These are phyloP conservation scores for Fagus crenata DNA, from an alignment of 306 rosid genomes.

Conservation along the genomic window DNA sequence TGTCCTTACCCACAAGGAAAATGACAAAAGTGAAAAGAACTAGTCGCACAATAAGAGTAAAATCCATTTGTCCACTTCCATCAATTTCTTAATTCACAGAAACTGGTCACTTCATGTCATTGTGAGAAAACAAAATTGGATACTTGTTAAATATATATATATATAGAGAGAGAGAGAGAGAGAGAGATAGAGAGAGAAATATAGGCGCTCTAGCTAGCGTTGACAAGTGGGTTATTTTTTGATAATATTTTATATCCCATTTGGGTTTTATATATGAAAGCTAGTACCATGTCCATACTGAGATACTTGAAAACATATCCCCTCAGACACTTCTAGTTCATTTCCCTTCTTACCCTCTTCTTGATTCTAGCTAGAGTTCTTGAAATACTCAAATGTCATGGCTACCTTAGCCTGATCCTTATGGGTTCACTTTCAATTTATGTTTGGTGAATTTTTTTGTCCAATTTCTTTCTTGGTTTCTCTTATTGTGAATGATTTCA, in stretches of 20 bases:
- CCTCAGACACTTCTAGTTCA: conserved; percentile 16
- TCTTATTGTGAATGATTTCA: conserved; percentile 12
- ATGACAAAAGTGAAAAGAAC: background rate
- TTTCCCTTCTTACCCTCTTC: conserved; percentile 8
- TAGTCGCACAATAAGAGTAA: background rate
- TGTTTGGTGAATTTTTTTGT: background rate
- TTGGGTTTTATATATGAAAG: conserved; percentile 27
- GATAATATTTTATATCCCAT: background rate
- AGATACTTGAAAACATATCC: conserved; percentile 14
- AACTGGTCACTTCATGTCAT: conserved; percentile 13
- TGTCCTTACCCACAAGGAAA: background rate
- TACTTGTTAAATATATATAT: background rate
- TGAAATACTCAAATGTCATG: background rate
- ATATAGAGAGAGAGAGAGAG: too few species aligned
- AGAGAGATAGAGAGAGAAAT: background rate
- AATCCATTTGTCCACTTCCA: background rate
- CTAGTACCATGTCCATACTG: background rate
- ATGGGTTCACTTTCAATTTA: background rate
- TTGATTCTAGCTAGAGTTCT: background rate
- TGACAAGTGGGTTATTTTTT: conserved; percentile 22
- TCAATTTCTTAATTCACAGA: background rate
- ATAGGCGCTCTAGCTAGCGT: background rate
- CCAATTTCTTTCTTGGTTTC: too few species aligned
- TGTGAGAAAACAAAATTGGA: background rate
- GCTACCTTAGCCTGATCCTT: background rate